Base-by-base conservation (phyloP, 371 early-diverging fungal species). In the Rhizopus arrhizus region DNA sequence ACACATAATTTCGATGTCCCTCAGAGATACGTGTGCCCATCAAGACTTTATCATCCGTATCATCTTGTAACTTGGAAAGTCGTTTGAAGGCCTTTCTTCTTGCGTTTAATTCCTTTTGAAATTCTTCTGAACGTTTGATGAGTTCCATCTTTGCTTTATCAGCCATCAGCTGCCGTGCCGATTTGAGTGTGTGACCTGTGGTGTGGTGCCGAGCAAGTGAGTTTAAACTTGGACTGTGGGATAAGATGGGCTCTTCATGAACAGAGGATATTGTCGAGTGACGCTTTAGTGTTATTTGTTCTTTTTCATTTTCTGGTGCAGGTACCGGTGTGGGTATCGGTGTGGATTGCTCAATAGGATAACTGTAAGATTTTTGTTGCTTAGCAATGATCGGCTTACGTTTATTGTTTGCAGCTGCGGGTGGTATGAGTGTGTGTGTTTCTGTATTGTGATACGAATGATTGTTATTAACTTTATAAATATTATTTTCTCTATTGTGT, bases 1-100 rank as follows among this genome's bases (percentile, higher is more conserved):
- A 78, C 56, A 92, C 85, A 62, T 86, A 84, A 62, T 86, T 86
- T 33, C 73, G 80, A 64, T 86, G 85, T 31, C 77, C 85, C 57
- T 84, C 85, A 12, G 75, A 80, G 34, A 86, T 84, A 15, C 81
- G 72, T 22, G 84, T 86, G 22, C 86, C 86, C 53, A 86, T 81
- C 46, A 82, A 42, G 3, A 81, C 81, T 28, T 72, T 70, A 48
- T 83, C 82, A 38, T 76, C 74, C 4, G 80, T 75, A 10, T 67
- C 60, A 0, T 62, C 57, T 22, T n/a, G 33, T 12, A 32, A 8
- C 4, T 50, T n/a, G n/a, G 73, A 72, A 7, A 72, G 28, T 8
- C 75, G 63, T 40, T 60, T 64, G 11, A 75, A 75, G 22, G 73
- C 65, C 41, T 70, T 72, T 43, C 67, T 59, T 40, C 75, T 54